phyloP scores from a whole-genome alignment of 176 grass and related monocot genomes.

The Oryza longistaminata region DNA sequence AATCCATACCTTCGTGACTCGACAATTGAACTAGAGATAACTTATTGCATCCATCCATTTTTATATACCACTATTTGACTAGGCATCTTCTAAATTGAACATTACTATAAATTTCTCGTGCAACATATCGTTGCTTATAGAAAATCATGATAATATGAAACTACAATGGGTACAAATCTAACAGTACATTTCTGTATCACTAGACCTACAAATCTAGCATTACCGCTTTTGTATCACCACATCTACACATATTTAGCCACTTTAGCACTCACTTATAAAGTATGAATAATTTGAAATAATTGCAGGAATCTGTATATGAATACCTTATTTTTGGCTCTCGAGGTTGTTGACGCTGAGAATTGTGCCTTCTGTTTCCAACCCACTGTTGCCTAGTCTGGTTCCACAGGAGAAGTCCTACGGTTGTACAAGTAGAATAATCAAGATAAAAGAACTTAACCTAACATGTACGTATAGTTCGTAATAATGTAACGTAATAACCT shows the following conservation, averaged over 20 bases:
- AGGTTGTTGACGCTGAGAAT: slow-evolving; percentile 46
- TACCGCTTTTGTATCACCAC: neutral
- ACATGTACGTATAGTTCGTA: neutral
- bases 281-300: neutral
- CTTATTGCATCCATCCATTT: neutral
- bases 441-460: neutral
- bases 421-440: neutral
- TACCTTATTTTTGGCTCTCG: slow-evolving; percentile 79
- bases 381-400: slow-evolving; percentile 87
- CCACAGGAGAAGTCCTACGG: slow-evolving; percentile 79
- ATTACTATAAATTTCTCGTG: neutral
- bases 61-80: neutral
- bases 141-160: neutral
- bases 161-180: neutral
- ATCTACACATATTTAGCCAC: neutral
- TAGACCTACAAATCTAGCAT: neutral
- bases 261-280: neutral
- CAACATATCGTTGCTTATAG: neutral
- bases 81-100: neutral
- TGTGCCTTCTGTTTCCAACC: slow-evolving; percentile 57
- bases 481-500: neutral
- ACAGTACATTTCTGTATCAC: neutral
- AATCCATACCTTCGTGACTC: neutral
- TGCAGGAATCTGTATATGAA: neutral
- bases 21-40: neutral